Evolutionary conservation across 768 basidiomycete genomes (phyloP), one percentile per base, ranked within the genome.

Genomic region (Tricholoma matsutake): DNA sequence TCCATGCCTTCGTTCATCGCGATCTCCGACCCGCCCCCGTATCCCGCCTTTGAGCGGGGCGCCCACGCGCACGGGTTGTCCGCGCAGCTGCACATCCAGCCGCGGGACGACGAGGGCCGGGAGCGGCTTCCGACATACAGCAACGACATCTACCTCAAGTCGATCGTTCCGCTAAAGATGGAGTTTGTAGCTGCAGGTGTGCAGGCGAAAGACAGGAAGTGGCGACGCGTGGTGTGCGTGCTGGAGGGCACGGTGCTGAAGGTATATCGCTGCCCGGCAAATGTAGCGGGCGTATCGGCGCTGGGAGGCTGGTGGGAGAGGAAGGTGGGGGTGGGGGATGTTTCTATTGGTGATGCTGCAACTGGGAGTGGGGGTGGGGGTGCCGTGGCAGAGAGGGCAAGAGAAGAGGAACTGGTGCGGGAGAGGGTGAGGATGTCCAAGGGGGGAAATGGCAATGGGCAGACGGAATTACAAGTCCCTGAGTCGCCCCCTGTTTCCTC

Each of bases 231-330:
- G 55, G 81, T 95, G 64, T 92, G 93, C 69, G 91, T 96, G 67
- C 76, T 99, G 28, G 93, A 97, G 68, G 97, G 97, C 51, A 98
- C 97, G n/a, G 79, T 81, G 63, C 86, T 98, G 71, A 83, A 84
- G 65, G 80, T 98, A 60, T 94, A 92, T 72, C 81, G 81, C 62
- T 83, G 74, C 61, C 71, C 76, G 16, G 64, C 71, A 14, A 71
- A 73, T 13, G 77, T 78, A 35, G 75, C 76, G 25, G 83, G 80
- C 11, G 81, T 80, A 3, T 78, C 82, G n/a, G 78, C 76, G 49
- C 71, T 91, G 52, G 86, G 84, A 63, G 83, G 84, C 62, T 90
- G 89, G 89, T 92, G 90, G 90, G 90, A 92, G 75, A 83, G 77
- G 61, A 82, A 79, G 49, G 83, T 92, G 13, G 91, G 91, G 0